phyloP scores from a whole-genome alignment of 768 basidiomycete genomes.

The Boletus subcaerulescens region DNA sequence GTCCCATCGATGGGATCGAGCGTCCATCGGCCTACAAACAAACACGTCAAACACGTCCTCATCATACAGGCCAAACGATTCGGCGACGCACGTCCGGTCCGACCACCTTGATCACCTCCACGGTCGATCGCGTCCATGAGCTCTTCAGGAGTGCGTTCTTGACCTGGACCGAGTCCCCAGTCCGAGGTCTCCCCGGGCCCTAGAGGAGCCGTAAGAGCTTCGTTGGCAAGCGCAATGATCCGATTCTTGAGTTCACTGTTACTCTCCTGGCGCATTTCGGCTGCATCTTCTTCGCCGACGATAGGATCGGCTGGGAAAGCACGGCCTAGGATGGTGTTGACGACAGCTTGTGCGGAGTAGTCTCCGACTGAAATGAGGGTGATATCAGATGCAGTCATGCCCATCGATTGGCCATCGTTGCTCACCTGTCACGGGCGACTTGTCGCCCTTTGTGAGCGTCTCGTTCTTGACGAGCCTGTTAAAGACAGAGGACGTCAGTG shows the following conservation, averaged over 20 bases:
- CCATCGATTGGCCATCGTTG: neutral
- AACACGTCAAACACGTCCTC: neutral
- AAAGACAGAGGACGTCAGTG: constrained; percentile 82
- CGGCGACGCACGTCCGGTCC: constrained; percentile 59
- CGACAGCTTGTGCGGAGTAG: constrained; percentile 89
- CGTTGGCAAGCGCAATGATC: constrained; percentile 81
- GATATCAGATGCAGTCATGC: neutral
- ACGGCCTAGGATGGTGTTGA: constrained; percentile 71
- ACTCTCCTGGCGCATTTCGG: constrained; percentile 59
- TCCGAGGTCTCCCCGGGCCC: constrained; percentile 50
- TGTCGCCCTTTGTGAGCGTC: constrained; percentile 87
- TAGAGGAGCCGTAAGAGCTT: constrained; percentile 59
- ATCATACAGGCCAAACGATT: neutral
- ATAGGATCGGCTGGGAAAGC: constrained; percentile 86
- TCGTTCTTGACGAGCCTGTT: constrained; percentile 81
- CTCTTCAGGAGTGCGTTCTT: constrained; percentile 49
- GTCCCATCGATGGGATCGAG: constrained; percentile 92
- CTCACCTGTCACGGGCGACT: constrained; percentile 85
- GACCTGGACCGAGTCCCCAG: constrained; percentile 73
- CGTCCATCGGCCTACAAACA: constrained; percentile 70
- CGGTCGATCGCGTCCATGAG: constrained; percentile 86
- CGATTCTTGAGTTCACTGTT: constrained; percentile 49
- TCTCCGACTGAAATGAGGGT: constrained; percentile 67
- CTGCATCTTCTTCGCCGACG: constrained; percentile 93
- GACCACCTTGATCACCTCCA: constrained; percentile 72